Evolutionary conservation across 2,329 filamentous ascomycete species (phyloP).

Genomic region (Neopestalotiopsis rosae): DNA sequence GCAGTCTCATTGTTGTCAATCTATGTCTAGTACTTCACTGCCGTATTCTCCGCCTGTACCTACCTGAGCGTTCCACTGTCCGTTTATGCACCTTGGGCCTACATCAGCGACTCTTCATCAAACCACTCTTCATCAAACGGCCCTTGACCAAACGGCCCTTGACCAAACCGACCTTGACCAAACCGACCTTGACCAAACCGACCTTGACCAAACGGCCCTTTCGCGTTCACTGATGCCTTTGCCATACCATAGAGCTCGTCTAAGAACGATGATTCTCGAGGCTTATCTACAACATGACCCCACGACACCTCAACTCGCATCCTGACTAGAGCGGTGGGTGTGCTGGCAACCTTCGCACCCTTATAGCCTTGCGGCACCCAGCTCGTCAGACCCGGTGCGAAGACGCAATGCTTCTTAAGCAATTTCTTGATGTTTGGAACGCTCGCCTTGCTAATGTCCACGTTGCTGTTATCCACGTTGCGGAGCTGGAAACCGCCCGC

Average conservation of each 20-base stretch:
- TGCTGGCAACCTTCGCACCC: not conserved
- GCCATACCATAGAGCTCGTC: not conserved
- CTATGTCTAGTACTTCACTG: no score
- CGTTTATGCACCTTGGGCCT: no score
- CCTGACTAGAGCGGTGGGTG: not conserved
- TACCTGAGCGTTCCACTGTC: no score
- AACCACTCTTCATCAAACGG: no score
- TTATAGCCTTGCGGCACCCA: not conserved
- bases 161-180: not conserved
- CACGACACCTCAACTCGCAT: not conserved
- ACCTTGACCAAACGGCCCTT: not conserved
- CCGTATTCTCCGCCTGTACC: no score
- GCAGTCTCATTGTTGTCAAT: no score
- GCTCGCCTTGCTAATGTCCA: not conserved
- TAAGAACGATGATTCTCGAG: not conserved
- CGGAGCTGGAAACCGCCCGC: not conserved
- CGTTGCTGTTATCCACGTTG: not conserved
- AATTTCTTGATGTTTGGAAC: not conserved
- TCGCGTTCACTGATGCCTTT: not conserved
- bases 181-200: not conserved
- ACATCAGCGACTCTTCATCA: no score
- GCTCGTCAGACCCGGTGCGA: not conserved
- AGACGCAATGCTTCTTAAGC: not conserved
- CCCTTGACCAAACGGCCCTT: not conserved
- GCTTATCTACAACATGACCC: not conserved